Evolutionary conservation across 345 rosid genomes (phyloP).

Genomic region (Lagerstroemia speciosa): DNA sequence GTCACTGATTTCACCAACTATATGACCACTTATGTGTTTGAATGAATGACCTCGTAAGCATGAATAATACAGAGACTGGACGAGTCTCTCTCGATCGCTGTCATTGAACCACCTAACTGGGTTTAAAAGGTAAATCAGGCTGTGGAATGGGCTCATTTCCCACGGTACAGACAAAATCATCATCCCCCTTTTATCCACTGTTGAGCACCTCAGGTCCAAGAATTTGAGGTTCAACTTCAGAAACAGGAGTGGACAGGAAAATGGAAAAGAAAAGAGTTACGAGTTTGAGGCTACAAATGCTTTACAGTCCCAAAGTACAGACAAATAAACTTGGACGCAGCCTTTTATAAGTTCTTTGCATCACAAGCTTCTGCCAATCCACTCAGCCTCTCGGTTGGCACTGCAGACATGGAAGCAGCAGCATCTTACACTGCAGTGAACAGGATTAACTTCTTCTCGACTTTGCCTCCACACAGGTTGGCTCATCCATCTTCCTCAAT

Average conservation of each 20-base stretch:
- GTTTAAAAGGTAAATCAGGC: no score
- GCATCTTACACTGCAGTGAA: slow-evolving; percentile 21
- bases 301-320: not conserved
- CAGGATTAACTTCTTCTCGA: slow-evolving; percentile 22
- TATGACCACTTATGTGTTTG: not conserved
- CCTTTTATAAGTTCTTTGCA: not conserved
- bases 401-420: slow-evolving; percentile 17
- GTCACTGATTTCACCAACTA: not conserved
- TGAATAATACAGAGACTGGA: no score
- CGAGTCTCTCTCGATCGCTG: no score
- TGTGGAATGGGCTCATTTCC: not conserved
- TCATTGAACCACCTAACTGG: no score
- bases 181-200: not conserved
- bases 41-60: not conserved
- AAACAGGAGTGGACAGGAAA: not conserved
- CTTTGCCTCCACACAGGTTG: slow-evolving; percentile 8
- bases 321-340: not conserved
- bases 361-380: not conserved
- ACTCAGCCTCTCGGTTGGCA: not conserved
- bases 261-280: not conserved
- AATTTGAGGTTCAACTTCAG: not conserved
- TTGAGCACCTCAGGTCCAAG: not conserved
- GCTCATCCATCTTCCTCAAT: slow-evolving; percentile 7
- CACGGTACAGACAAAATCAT: not conserved
- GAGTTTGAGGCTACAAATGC: not conserved